Evolutionary conservation across 2,329 filamentous ascomycete species (phyloP).

Genomic region (Fusarium domesticum): DNA sequence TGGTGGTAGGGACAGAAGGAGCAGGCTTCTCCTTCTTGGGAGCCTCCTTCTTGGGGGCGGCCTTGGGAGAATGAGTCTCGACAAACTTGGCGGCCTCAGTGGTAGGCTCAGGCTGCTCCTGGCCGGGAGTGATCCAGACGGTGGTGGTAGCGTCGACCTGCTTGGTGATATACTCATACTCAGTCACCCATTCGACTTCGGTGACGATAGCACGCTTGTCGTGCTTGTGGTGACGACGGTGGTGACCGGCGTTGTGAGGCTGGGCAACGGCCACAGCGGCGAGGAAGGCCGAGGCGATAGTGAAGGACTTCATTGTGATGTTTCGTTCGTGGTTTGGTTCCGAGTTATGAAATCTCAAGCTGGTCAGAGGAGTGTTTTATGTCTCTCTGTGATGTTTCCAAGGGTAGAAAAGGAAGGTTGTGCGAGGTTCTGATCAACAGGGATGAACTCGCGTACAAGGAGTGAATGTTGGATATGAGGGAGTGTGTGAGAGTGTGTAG

Average conservation of each 20-base stretch:
- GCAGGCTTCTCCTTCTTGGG: conserved; percentile 21
- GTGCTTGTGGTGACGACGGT: conserved; percentile 39
- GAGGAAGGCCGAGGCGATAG: conserved; percentile 33
- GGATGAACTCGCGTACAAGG: conserved; percentile 27
- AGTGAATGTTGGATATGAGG: conserved; percentile 24
- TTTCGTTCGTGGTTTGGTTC: conserved; percentile 13
- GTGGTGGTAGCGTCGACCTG: conserved; percentile 49
- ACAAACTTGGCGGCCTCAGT: conserved; percentile 15
- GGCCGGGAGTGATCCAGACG: conserved; percentile 39
- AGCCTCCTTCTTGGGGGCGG: conserved; percentile 9
- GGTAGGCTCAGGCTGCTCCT: conserved; percentile 26
- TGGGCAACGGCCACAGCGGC: conserved; percentile 48
- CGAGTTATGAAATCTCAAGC: conserved; percentile 17
- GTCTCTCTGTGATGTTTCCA: conserved; percentile 23
- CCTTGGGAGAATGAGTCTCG: conserved; percentile 16
- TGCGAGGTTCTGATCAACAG: conserved; percentile 29
- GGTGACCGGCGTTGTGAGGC: conserved; percentile 42
- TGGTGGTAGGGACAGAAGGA: conserved; percentile 22
- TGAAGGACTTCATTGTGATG: conserved; percentile 43
- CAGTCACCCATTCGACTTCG: conserved; percentile 50
- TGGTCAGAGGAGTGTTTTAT: neutral
- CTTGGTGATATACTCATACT: conserved; percentile 47
- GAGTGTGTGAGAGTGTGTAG: conserved; percentile 23
- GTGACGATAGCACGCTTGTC: conserved; percentile 43
- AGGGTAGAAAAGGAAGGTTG: conserved; percentile 18